Conservation (phyloP, 345 rosid genomes). For the Populus alba region DNA sequence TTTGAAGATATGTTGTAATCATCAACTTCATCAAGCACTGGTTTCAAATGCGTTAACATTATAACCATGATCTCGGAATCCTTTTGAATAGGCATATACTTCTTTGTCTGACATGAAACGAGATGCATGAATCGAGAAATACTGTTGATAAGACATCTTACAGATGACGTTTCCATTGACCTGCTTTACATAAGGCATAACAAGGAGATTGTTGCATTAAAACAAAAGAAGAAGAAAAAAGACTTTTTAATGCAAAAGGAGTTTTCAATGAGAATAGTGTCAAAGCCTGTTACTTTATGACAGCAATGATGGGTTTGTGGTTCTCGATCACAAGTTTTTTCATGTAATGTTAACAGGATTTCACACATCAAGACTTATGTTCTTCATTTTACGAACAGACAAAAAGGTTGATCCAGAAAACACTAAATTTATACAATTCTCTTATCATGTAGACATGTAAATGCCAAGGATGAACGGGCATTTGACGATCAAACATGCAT, state of each 20-base stretch:
- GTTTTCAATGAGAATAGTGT: neutral
- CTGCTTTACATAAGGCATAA: conserved; percentile 26
- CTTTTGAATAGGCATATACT: conserved; percentile 47
- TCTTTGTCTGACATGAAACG: conserved; percentile 71
- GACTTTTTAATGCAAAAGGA: neutral
- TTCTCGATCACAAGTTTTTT: conserved; percentile 6
- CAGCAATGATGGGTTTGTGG: neutral
- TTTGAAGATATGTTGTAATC: conserved; percentile 52
- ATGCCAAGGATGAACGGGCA: neutral
- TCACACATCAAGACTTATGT: neutral
- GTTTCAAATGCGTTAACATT: conserved; percentile 69
- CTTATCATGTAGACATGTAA: neutral
- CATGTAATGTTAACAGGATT: neutral
- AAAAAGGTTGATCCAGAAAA: neutral
- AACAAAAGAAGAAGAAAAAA: neutral
- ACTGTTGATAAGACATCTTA: conserved; percentile 73
- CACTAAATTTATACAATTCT: neutral
- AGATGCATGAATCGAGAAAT: conserved; percentile 81
- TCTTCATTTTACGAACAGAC: neutral
- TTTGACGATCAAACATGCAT: neutral
- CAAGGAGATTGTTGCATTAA: neutral
- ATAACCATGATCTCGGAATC: conserved; percentile 51
- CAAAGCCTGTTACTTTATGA: conserved; percentile 2
- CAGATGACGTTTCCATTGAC: conserved; percentile 62
- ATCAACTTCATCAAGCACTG: conserved; percentile 70